These are phyloP conservation scores for Bruguiera gymnorhiza DNA, from an alignment of 345 rosid genomes.

Conservation along the genomic window DNA sequence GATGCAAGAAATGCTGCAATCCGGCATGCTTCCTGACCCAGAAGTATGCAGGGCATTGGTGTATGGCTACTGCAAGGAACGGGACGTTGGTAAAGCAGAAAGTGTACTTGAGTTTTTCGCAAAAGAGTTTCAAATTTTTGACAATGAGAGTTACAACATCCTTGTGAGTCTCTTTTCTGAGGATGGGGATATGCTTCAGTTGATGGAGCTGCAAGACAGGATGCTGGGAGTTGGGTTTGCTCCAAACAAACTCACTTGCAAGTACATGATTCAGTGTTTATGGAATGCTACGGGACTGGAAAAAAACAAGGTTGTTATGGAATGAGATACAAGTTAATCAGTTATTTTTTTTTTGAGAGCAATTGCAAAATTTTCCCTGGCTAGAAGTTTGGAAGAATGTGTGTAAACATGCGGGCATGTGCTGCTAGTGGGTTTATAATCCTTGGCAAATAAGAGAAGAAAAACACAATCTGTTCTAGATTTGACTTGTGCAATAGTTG, in stretches of 20 bases:
- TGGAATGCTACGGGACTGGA: conserved; percentile 15
- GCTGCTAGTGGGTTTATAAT: background rate
- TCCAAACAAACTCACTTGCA: conserved; percentile 54
- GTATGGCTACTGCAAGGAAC: conserved; percentile 49
- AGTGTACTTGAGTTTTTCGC: conserved; percentile 49
- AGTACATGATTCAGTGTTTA: conserved; percentile 49
- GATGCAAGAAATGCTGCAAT: conserved; percentile 59
- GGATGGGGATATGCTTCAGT: conserved; percentile 40
- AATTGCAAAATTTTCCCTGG: background rate
- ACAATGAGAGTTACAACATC: conserved; percentile 54
- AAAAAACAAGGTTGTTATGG: background rate
- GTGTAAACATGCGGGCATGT: background rate
- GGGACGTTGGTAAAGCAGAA: conserved; percentile 57
- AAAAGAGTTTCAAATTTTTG: conserved; percentile 47
- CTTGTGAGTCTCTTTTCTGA: conserved; percentile 41
- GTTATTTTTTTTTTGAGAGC: background rate
- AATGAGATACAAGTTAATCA: background rate
- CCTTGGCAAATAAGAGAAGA: background rate
- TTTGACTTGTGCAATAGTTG: too few relatives aligned
- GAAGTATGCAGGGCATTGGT: conserved; percentile 55
- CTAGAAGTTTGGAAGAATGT: background rate
- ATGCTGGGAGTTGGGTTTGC: conserved; percentile 64
- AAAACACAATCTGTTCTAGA: background rate
- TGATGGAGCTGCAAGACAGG: conserved; percentile 60
- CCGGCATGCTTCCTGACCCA: conserved; percentile 46